These are phyloP conservation scores for Didymella sp. DNA, from an alignment of 2,329 filamentous ascomycete genomes.

Conservation along the genomic window DNA sequence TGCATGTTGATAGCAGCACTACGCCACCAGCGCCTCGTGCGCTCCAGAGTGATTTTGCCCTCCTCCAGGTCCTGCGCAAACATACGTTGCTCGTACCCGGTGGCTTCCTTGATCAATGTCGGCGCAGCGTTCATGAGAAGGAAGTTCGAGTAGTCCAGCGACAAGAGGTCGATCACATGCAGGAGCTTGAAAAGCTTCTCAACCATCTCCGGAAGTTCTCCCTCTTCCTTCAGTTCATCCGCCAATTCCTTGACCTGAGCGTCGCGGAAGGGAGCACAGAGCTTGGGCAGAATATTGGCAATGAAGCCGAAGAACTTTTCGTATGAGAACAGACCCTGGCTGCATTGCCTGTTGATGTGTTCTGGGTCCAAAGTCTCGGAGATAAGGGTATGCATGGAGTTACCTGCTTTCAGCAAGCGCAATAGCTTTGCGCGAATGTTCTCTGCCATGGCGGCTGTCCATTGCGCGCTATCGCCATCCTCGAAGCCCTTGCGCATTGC, in stretches of 20 bases:
- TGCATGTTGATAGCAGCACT: constrained; percentile 69
- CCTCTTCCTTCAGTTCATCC: constrained; percentile 61
- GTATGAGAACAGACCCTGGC: constrained; percentile 77
- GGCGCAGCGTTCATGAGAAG: constrained; percentile 75
- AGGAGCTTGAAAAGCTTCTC: constrained; percentile 78
- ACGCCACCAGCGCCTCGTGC: constrained; percentile 71
- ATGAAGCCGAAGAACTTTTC: constrained; percentile 81
- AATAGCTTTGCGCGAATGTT: constrained; percentile 76
- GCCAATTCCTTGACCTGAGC: constrained; percentile 73
- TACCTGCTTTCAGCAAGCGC: constrained; percentile 72
- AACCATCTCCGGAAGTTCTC: constrained; percentile 68
- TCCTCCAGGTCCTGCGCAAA: constrained; percentile 71
- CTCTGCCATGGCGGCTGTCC: constrained; percentile 74
- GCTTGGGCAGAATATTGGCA: constrained; percentile 74
- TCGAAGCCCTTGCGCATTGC: constrained; percentile 69
- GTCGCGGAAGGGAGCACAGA: constrained; percentile 83
- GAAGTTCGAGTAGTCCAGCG: constrained; percentile 84
- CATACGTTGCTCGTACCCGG: constrained; percentile 75
- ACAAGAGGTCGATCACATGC: constrained; percentile 77
- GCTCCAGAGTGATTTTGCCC: constrained; percentile 61
- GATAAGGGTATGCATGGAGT: constrained; percentile 76
- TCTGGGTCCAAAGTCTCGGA: constrained; percentile 77
- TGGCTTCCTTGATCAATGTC: constrained; percentile 72
- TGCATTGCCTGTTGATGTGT: constrained; percentile 72
- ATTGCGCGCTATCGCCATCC: constrained; percentile 68